These are phyloP conservation scores for Rhynchosporium secalis DNA, from an alignment of 2,329 filamentous ascomycete species.

Conservation along the genomic window DNA sequence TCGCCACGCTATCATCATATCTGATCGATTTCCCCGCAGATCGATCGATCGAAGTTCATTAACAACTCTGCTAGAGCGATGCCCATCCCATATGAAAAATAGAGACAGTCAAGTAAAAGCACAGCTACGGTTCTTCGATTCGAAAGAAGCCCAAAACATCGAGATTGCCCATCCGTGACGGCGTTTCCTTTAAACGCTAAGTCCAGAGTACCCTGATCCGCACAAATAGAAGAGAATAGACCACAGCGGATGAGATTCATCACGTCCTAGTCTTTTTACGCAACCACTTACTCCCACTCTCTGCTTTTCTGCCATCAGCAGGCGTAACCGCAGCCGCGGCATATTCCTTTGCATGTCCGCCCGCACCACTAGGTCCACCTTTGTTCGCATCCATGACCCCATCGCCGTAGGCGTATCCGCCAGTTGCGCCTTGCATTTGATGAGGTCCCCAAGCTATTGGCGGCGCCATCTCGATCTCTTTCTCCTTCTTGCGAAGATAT, in stretches of 20 bases:
- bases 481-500: constrained; percentile 69
- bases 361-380: constrained; percentile 11
- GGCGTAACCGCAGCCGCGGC: constrained; percentile 20
- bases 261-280: constrained; percentile 24
- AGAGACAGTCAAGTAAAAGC: not conserved
- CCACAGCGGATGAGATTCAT: not conserved
- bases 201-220: not conserved
- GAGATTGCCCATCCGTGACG: constrained; percentile 4
- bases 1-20: not conserved
- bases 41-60: not conserved
- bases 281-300: constrained; percentile 28
- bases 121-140: not conserved
- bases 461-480: constrained; percentile 42
- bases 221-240: not conserved
- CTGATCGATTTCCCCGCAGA: not conserved
- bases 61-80: not conserved
- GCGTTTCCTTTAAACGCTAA: constrained; percentile 10
- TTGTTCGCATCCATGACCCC: constrained; percentile 20
- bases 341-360: constrained; percentile 27
- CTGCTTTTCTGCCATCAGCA: constrained; percentile 18
- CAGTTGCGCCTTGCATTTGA: constrained; percentile 39
- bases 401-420: constrained; percentile 31
- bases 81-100: not conserved
- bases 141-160: not conserved
- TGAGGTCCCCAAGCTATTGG: constrained; percentile 43